Evolutionary conservation across 1,139 yeast species (phyloP).

Genomic region (Pichia sp.): DNA sequence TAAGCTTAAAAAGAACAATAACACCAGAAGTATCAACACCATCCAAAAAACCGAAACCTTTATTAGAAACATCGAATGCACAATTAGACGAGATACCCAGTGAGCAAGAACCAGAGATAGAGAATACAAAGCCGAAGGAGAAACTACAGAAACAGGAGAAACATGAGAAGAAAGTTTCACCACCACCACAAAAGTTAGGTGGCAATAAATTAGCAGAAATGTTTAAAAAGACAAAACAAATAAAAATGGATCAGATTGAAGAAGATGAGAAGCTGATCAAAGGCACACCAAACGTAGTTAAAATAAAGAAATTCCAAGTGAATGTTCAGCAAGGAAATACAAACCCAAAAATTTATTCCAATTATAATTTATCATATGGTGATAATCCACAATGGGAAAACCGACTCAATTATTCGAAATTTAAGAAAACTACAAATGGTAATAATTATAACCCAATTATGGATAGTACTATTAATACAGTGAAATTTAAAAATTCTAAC

Average conservation of each 20-base stretch:
- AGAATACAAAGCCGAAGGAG: background rate
- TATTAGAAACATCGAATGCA: too few relatives aligned
- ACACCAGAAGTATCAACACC: background rate
- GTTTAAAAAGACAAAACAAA: slow-evolving; percentile 23
- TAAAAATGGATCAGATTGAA: slow-evolving; percentile 17
- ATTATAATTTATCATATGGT: slow-evolving; percentile 6
- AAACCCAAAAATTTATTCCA: slow-evolving; percentile 13
- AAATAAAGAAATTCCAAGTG: slow-evolving; percentile 23
- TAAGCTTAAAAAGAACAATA: slow-evolving; percentile 1
- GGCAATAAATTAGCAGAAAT: slow-evolving; percentile 14
- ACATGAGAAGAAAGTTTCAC: background rate
- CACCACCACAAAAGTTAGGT: background rate
- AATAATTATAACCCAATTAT: slow-evolving; percentile 24
- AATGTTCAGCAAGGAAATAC: background rate
- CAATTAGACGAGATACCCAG: too few relatives aligned
- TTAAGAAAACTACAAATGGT: slow-evolving; percentile 19
- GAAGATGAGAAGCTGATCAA: slow-evolving; percentile 15
- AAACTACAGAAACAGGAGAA: background rate
- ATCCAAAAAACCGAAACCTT: background rate
- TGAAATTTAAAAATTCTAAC: slow-evolving; percentile 23
- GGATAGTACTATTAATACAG: slow-evolving; percentile 28
- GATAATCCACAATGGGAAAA: slow-evolving; percentile 25
- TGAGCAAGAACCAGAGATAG: too few relatives aligned
- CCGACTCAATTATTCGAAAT: slow-evolving; percentile 27
- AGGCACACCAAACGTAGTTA: slow-evolving; percentile 10